Base-by-base conservation (phyloP, 176 grass and related monocot species). In the Ensete glaucum region DNA sequence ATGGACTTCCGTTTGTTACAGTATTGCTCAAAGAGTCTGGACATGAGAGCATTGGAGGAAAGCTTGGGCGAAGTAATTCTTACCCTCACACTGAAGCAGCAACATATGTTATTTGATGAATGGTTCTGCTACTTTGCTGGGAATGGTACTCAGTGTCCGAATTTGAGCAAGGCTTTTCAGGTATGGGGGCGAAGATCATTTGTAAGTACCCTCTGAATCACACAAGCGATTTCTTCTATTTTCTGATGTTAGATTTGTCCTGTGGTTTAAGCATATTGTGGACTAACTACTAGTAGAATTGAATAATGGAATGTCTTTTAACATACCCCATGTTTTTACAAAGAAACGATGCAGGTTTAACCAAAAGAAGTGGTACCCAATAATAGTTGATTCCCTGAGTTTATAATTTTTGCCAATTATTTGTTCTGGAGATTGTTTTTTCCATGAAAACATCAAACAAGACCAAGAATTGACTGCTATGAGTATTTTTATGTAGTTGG, bases 161-260 rank as follows among this genome's bases (percentile, higher is more conserved):
- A 92, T 65, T 79, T 96, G 10, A 90, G 86, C 79, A 87, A 77
- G 68, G 83, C 87, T 73, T 92, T 92, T 85, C 93, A 96, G 83
- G 68, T 90, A 25, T 96, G 93, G 93, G 92, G 93, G 93, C 87
- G 93, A 27, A 89, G 93, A 73, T 92, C 90, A 17, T 92, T 92
- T 69, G 52, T 83, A 64, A 92, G 75, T 83, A 82, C 87, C 29
- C 5, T 57, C 53, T 0, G 72, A 74, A 55, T 24, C 9, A 11
- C 23, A 4, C 2, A 74, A 53, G 34, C 57, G 23, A 56, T 54
- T 56, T 27, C 4, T 74, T 57, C 3, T 57, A 20, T 73, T 53
- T 73, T 8, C 12, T 11, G 4, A 73, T 0, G 0, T 73, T 21
- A 17, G 14, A 22, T 2, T 50, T 56, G 72, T 55, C 56, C 13